phyloP scores from a whole-genome alignment of 345 rosid species.

The Camelina hispida region DNA sequence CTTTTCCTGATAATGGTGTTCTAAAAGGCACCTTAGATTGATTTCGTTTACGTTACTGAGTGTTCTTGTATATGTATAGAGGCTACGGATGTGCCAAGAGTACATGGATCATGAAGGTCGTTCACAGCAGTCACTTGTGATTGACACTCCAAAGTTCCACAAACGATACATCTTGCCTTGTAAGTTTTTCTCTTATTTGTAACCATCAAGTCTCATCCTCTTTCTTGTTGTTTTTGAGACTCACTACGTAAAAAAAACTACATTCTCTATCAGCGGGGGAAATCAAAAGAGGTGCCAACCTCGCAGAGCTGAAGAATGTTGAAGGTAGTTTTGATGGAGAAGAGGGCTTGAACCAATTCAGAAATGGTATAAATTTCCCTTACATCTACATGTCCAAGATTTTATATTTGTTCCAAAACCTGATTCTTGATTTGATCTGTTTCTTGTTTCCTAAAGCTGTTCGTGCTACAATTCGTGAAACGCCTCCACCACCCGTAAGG shows the following conservation, averaged over 20 bases:
- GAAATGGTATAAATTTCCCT: conserved; percentile 54
- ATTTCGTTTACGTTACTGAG: conserved; percentile 9
- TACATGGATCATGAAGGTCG: conserved; percentile 86
- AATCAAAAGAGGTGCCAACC: conserved; percentile 64
- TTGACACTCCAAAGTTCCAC: conserved; percentile 84
- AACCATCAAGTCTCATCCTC: neutral
- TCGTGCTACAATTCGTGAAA: conserved; percentile 72
- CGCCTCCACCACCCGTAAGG: conserved; percentile 64
- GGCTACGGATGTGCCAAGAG: conserved; percentile 83
- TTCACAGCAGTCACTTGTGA: conserved; percentile 78
- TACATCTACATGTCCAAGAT: conserved; percentile 4
- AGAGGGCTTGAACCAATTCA: conserved; percentile 76
- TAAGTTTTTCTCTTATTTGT: conserved; percentile 14
- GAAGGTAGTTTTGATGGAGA: conserved; percentile 75
- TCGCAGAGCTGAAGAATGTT: conserved; percentile 56
- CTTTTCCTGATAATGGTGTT: no score
- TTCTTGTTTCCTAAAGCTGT: conserved; percentile 55
- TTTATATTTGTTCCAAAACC: conserved; percentile 1
- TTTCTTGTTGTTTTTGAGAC: neutral
- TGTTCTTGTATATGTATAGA: conserved; percentile 48
- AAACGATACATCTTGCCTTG: conserved; percentile 92
- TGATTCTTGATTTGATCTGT: conserved; percentile 41
- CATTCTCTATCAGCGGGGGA: conserved; percentile 65
- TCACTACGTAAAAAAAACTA: neutral
- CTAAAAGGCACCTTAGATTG: neutral